Evolutionary conservation across 1,284 basidiomycete genomes (phyloP).

Genomic region (Coniferiporia sulphurascens): DNA sequence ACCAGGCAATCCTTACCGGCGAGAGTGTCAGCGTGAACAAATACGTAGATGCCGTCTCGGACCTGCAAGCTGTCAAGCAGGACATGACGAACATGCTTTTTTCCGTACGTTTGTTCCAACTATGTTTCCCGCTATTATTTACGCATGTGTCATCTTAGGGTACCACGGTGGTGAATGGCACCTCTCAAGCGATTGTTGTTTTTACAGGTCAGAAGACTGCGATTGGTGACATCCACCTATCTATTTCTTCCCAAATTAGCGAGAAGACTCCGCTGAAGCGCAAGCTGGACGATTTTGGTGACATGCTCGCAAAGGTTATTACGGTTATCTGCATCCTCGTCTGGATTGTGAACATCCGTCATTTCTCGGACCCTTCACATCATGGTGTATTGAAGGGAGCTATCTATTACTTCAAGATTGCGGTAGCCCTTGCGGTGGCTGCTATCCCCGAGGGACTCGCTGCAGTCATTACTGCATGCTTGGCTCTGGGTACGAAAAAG

Average conservation of each 20-base stretch:
- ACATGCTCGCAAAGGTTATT: constrained; percentile 94
- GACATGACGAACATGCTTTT: constrained; percentile 96
- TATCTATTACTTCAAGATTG: constrained; percentile 97
- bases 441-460: constrained; percentile 95
- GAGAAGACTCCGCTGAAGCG: constrained; percentile 95
- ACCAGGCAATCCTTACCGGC: constrained; percentile 93
- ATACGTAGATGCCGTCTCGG: constrained; percentile 57
- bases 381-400: constrained; percentile 87
- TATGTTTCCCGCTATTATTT: not conserved
- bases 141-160: constrained; percentile 45
- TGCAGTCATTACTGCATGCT: constrained; percentile 93
- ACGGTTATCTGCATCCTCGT: constrained; percentile 92
- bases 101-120: constrained; percentile 48
- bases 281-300: constrained; percentile 95
- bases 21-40: constrained; percentile 89
- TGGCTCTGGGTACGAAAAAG: constrained; percentile 93
- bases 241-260: constrained; percentile 82
- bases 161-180: constrained; percentile 91
- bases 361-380: constrained; percentile 91
- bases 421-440: constrained; percentile 92
- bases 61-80: constrained; percentile 83
- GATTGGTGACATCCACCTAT: constrained; percentile 93
- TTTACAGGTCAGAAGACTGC: constrained; percentile 84
- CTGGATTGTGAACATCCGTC: constrained; percentile 92
- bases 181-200: constrained; percentile 78